Conservation (phyloP, 164 flowering plant genomes). For the Liriodendron chinense region DNA sequence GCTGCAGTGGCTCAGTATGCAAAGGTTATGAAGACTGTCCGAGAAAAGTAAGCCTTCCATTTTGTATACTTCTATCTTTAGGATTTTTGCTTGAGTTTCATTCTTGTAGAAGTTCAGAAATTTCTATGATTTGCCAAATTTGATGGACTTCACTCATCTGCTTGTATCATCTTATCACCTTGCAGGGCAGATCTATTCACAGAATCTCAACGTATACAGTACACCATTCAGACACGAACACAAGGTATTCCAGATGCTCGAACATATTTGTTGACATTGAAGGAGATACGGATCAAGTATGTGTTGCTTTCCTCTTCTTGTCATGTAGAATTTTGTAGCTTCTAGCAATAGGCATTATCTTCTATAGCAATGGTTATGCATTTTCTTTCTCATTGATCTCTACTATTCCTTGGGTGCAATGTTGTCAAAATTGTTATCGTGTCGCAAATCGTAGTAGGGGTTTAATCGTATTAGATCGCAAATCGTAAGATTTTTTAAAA, state of each 20-base stretch:
- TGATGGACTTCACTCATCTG: neutral
- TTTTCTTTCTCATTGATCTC: no score
- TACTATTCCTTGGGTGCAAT: no score
- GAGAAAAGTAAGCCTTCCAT: conserved; percentile 63
- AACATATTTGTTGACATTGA: conserved; percentile 57
- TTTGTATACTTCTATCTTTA: neutral
- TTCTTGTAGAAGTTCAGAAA: no score
- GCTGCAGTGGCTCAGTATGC: conserved; percentile 89
- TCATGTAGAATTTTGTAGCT: no score
- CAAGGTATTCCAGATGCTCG: conserved; percentile 78
- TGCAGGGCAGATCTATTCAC: conserved; percentile 80
- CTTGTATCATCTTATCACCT: neutral
- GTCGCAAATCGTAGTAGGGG: no score
- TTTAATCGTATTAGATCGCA: no score
- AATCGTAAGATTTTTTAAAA: no score
- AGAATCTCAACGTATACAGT: conserved; percentile 69
- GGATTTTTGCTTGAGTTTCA: no score
- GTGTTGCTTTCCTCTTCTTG: conserved; percentile 10
- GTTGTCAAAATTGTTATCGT: no score
- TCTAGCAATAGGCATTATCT: no score
- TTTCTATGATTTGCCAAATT: no score
- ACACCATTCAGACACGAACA: conserved; percentile 59
- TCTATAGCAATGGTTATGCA: no score
- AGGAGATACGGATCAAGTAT: conserved; percentile 76
- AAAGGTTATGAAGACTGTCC: conserved; percentile 81